Evolutionary conservation across 768 basidiomycete species (phyloP).

Genomic region (Thelephora aurantiotincta): DNA sequence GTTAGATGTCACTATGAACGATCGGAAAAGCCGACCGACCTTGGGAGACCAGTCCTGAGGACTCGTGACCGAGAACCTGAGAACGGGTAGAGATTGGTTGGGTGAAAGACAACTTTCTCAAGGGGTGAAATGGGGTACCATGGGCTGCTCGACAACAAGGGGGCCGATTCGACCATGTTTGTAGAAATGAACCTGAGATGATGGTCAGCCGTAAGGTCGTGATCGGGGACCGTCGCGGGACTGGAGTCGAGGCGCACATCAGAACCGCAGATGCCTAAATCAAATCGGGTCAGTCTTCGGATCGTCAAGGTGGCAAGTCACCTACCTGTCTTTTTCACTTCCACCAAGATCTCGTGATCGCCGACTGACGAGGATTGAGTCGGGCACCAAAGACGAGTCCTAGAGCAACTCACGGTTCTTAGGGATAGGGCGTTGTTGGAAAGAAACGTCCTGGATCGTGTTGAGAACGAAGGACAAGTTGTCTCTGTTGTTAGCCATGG

Average conservation of each 20-base stretch:
- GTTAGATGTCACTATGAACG: neutral
- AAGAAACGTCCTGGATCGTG: conserved; percentile 45
- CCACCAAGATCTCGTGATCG: conserved; percentile 63
- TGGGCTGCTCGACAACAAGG: conserved; percentile 60
- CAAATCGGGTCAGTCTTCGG: conserved; percentile 4
- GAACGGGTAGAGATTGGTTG: neutral
- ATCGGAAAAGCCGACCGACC: conserved; percentile 18
- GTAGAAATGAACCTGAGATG: conserved; percentile 50
- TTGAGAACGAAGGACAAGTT: conserved; percentile 65
- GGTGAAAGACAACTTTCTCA: neutral
- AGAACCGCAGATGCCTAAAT: conserved; percentile 70
- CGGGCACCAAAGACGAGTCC: neutral
- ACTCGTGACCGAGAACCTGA: conserved; percentile 84
- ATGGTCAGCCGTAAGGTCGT: conserved; percentile 3
- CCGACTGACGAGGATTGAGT: conserved; percentile 25
- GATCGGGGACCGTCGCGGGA: conserved; percentile 7
- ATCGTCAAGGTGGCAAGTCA: neutral
- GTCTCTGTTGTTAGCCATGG: conserved; percentile 34
- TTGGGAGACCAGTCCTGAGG: conserved; percentile 57
- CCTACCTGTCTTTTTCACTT: conserved; percentile 80
- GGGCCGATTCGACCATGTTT: conserved; percentile 60
- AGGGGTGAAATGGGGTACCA: conserved; percentile 28
- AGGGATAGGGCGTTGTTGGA: conserved; percentile 56
- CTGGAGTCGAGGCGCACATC: conserved; percentile 32
- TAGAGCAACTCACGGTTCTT: conserved; percentile 23